These are phyloP conservation scores for Ceratocystis alfenasii DNA, from an alignment of 2,329 filamentous ascomycete species.

Conservation along the genomic window DNA sequence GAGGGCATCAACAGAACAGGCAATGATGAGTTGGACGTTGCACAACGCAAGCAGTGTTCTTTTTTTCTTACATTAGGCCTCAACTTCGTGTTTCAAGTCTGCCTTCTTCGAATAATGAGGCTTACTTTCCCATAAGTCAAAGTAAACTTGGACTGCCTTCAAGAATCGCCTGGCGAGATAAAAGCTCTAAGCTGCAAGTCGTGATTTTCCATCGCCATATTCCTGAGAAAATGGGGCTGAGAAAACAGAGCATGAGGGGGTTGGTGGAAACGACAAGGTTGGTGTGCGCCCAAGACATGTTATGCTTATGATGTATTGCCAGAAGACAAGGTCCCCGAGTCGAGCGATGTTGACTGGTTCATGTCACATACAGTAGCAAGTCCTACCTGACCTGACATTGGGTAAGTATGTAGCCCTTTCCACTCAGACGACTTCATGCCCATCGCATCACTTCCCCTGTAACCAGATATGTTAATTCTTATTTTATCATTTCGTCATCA, in stretches of 20 bases:
- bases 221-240: not conserved
- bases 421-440: not conserved
- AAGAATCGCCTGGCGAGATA: not conserved
- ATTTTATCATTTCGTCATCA: constrained; percentile 4
- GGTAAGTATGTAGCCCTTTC: not conserved
- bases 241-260: not conserved
- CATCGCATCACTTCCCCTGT: not conserved
- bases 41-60: not conserved
- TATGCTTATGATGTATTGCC: not conserved
- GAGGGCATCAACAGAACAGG: not conserved
- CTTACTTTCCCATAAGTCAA: not conserved
- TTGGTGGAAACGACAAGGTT: not conserved
- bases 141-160: too few relatives aligned
- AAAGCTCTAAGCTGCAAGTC: not conserved
- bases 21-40: not conserved
- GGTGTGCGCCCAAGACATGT: constrained; percentile 1
- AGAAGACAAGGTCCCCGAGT: not conserved
- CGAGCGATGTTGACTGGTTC: too few relatives aligned
- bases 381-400: not conserved
- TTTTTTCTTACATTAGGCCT: not conserved
- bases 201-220: not conserved
- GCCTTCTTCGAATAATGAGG: not conserved
- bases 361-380: not conserved
- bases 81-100: not conserved
- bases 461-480: not conserved